phyloP scores from a whole-genome alignment of 495 filamentous ascomycete genomes.

The Aspergillus cavernicola region DNA sequence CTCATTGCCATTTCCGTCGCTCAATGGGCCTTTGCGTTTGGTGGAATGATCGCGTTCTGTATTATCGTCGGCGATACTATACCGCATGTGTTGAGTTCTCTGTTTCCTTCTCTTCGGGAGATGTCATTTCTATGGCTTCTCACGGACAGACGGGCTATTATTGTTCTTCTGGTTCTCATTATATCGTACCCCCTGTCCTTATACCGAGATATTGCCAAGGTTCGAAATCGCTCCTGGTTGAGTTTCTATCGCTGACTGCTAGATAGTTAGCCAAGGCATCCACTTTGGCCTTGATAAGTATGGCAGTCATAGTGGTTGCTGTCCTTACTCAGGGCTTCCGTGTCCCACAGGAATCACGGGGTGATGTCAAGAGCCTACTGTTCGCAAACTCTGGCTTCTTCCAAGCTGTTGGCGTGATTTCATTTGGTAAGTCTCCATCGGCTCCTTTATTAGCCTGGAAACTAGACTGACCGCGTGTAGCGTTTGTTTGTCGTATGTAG shows the following conservation, averaged over 20 bases:
- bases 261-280: conserved; percentile 88
- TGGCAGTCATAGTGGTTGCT: conserved; percentile 82
- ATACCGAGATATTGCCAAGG: conserved; percentile 97
- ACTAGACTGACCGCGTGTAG: conserved; percentile 45
- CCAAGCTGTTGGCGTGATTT: conserved; percentile 95
- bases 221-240: conserved; percentile 28
- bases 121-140: conserved; percentile 76
- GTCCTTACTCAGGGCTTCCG: conserved; percentile 81
- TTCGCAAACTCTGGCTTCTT: conserved; percentile 82
- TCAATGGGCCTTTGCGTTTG: conserved; percentile 98
- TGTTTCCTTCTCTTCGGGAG: conserved; percentile 73
- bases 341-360: conserved; percentile 65
- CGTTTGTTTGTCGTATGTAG: conserved; percentile 77
- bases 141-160: conserved; percentile 75
- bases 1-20: conserved; percentile 85
- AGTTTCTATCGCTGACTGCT: conserved; percentile 17
- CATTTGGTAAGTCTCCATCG: conserved; percentile 64
- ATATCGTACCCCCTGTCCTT: conserved; percentile 90
- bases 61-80: conserved; percentile 96
- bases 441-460: background rate
- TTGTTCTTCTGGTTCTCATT: conserved; percentile 76
- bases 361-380: conserved; percentile 61
- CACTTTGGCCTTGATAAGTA: conserved; percentile 83
- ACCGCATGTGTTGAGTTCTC: conserved; percentile 76
- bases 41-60: conserved; percentile 96